These are phyloP conservation scores for Cystobasidium pallidum DNA, from an alignment of 1,284 basidiomycete species.

Conservation along the genomic window DNA sequence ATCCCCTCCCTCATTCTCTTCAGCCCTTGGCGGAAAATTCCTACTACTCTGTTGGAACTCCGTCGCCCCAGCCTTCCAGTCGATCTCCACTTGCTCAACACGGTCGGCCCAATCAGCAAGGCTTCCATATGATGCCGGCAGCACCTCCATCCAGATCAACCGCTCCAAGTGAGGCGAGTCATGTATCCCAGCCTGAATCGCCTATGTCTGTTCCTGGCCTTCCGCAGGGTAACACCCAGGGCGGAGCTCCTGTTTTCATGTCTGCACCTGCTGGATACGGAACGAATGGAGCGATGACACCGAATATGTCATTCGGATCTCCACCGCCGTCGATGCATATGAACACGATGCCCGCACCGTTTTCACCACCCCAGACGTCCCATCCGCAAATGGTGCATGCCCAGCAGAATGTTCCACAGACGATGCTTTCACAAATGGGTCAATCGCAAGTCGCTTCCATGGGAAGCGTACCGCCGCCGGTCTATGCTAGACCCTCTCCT, in stretches of 20 bases:
- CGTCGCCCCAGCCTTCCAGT: background rate
- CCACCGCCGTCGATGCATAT: background rate
- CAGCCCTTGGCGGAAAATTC: background rate
- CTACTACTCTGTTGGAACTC: constrained; percentile 3
- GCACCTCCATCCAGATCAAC: constrained; percentile 2
- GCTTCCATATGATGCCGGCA: background rate
- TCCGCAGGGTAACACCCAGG: background rate
- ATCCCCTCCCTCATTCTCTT: background rate
- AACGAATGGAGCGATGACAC: background rate
- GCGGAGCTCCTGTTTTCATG: constrained; percentile 3
- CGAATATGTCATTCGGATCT: background rate
- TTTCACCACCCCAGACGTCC: constrained; percentile 6
- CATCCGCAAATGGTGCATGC: background rate
- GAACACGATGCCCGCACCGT: background rate
- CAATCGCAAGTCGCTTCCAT: background rate
- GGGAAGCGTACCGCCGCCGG: background rate
- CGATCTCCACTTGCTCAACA: constrained; percentile 2
- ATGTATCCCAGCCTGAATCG: constrained; percentile 16
- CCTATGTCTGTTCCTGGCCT: constrained; percentile 1
- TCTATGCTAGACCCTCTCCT: constrained; percentile 27
- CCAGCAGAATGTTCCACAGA: background rate
- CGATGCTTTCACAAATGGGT: background rate
- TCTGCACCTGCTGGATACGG: constrained; percentile 6
- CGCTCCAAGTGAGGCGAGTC: constrained; percentile 27
- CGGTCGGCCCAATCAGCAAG: background rate